Base-by-base conservation (phyloP, 2,329 filamentous ascomycete species). In the Magnaporthiopsis poae region DNA sequence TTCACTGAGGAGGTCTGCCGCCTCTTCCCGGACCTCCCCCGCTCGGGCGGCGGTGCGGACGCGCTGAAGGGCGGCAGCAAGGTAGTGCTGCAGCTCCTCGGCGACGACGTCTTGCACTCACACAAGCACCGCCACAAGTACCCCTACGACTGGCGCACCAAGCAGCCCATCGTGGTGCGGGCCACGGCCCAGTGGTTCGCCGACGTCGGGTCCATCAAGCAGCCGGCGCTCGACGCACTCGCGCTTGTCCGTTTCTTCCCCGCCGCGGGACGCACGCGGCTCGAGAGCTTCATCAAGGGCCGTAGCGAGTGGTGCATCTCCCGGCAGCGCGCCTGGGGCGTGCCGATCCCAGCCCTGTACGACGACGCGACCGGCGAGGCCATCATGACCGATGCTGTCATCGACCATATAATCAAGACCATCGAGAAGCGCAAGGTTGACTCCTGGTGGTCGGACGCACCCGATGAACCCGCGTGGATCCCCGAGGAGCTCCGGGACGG, bases 101-200 rank as follows among this genome's bases (percentile, higher is more conserved):
- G 81, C 33, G 79, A 83, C 0, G 80, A 87, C 68, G 84, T 98
- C 3, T 79, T 97, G 60, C 82, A 84, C 59, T 84, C 84, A 4
- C 89, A 96, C 71, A 82, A 82, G 67, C 89, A 94, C 74, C 83
- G 83, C 65, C 95, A 99, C 81, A 98, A 96, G 76, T 98, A 98
- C 75, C 95, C 95, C 0, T 96, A 98, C 71, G 95, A 99, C 77
- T 99, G 95, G 95, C 86, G 95, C 66, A 96, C 94, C 0, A 99
- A 98, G 77, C 84, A 90, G 71, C 95, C 95, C 0, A 88, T 99
- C 64, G 92, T 99, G 68, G 86, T 96, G 46, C 82, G 95, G 70
- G 94, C 95, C 3, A 99, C 96, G 0, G 91, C 93, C 56, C 95
- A 99, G 77, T 99, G 95, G 95, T 99, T 99, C 74, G 92, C 95